Conservation (phyloP, 805 yeast genomes). For the Clavispora vitiphila region DNA sequence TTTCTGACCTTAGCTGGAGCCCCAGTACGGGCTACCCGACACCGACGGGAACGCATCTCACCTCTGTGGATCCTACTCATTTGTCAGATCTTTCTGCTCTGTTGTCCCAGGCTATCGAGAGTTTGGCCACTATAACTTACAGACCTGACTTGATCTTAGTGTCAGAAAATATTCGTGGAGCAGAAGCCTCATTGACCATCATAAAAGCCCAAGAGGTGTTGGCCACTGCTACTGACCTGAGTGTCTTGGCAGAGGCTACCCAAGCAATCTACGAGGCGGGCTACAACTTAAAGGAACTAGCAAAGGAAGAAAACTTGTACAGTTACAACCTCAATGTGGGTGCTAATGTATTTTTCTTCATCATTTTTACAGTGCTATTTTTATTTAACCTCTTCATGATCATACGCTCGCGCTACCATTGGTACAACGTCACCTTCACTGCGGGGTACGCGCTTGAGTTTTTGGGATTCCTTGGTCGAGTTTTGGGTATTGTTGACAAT, state of each 20-base stretch:
- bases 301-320: slow-evolving; percentile 26
- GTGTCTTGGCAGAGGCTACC: slow-evolving; percentile 25
- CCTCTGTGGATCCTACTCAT: slow-evolving; percentile 21
- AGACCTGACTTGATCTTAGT: slow-evolving; percentile 15
- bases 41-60: slow-evolving; percentile 25
- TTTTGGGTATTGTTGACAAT: slow-evolving; percentile 23
- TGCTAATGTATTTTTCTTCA: slow-evolving; percentile 29
- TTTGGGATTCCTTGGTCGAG: slow-evolving; percentile 35
- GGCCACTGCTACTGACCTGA: slow-evolving; percentile 34
- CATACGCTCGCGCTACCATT: slow-evolving; percentile 29
- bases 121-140: slow-evolving; percentile 19
- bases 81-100: slow-evolving; percentile 18
- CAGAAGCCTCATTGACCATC: slow-evolving; percentile 32
- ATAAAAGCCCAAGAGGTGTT: slow-evolving; percentile 29
- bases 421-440: slow-evolving; percentile 36
- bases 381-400: slow-evolving; percentile 23
- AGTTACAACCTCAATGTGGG: slow-evolving; percentile 20
- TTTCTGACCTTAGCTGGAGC: slow-evolving; percentile 5
- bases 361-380: slow-evolving; percentile 22
- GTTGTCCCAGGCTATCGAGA: slow-evolving; percentile 8
- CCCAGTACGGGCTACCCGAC: slow-evolving; percentile 14
- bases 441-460: slow-evolving; percentile 33
- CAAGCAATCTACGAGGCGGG: slow-evolving; percentile 29
- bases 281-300: slow-evolving; percentile 27
- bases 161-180: slow-evolving; percentile 27